phyloP scores from a whole-genome alignment of 441 rosid genomes.

The Jatropha podagrica region DNA sequence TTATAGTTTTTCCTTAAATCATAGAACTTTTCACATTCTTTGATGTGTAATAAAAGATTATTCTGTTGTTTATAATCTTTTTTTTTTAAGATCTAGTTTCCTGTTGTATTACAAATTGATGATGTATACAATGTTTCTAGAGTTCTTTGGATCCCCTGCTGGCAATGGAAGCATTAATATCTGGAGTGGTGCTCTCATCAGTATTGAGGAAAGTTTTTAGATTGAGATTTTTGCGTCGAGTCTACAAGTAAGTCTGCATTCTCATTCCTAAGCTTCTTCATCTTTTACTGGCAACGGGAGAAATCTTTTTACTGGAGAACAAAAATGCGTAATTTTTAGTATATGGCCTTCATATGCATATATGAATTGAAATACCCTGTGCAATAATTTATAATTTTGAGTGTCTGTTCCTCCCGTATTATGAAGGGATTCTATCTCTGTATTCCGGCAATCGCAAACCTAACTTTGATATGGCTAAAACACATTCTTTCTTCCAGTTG shows the following conservation, averaged over 20 bases:
- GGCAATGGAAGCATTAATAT: conserved; percentile 57
- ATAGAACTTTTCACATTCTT: not conserved
- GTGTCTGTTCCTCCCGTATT: not conserved
- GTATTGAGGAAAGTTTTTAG: conserved; percentile 43
- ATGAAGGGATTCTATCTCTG: not conserved
- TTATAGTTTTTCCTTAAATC: conserved; percentile 16
- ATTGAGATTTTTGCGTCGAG: conserved; percentile 44
- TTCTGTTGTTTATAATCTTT: conserved; percentile 2
- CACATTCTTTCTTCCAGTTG: not conserved
- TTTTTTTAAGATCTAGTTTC: not conserved
- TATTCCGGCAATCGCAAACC: not conserved
- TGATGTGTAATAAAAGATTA: not conserved
- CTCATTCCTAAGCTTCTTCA: not conserved
- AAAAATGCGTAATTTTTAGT: no score
- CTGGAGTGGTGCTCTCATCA: conserved; percentile 45
- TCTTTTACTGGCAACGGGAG: conserved; percentile 4
- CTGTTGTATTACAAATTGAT: conserved; percentile 5
- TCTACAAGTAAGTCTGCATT: conserved; percentile 48
- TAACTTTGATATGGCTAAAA: not conserved
- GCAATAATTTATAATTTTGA: not conserved
- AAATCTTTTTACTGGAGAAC: not conserved
- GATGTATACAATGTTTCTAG: conserved; percentile 38
- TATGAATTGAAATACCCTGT: not conserved
- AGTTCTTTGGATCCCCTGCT: conserved; percentile 80
- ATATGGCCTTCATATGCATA: not conserved